Conservation (phyloP, 352 stramenopile genomes). For the Globisporangium cystogenes region DNA sequence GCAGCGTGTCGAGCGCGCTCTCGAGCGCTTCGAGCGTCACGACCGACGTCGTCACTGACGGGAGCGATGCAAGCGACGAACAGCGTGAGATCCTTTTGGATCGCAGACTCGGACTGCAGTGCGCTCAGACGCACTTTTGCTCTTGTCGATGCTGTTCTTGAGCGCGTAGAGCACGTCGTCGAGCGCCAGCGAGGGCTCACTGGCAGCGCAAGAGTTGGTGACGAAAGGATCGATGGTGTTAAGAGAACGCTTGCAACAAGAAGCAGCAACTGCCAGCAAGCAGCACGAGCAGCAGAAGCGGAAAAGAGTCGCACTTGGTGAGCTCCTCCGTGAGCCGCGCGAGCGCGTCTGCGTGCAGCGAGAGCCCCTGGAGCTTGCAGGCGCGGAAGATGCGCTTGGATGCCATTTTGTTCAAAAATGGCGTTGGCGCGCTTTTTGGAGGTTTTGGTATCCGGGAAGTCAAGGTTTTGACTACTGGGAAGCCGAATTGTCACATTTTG, state of each 20-base stretch:
- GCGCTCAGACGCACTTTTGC: constrained; percentile 54
- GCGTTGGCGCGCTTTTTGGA: neutral
- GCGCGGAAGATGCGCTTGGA: constrained; percentile 79
- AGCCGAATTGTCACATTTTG: neutral
- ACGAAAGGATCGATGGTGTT: no score
- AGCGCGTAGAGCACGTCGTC: constrained; percentile 82
- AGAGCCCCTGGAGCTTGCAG: constrained; percentile 82
- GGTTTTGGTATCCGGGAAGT: neutral
- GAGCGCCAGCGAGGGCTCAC: constrained; percentile 67
- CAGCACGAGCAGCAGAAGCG: no score
- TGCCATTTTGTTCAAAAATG: constrained; percentile 22
- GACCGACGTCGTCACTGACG: constrained; percentile 71
- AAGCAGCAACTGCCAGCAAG: no score
- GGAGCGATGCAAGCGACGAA: no score
- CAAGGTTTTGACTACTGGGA: neutral
- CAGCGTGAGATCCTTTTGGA: no score
- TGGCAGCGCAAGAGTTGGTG: no score
- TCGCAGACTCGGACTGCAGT: no score
- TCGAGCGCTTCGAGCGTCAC: constrained; percentile 79
- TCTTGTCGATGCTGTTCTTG: constrained; percentile 88
- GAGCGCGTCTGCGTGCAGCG: constrained; percentile 70
- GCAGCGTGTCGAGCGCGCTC: constrained; percentile 74
- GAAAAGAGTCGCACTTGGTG: constrained; percentile 28
- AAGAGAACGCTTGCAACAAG: no score
- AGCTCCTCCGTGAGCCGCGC: constrained; percentile 60